Base-by-base conservation (phyloP, 2,329 filamentous ascomycete species). In the Macrophomina tecta region DNA sequence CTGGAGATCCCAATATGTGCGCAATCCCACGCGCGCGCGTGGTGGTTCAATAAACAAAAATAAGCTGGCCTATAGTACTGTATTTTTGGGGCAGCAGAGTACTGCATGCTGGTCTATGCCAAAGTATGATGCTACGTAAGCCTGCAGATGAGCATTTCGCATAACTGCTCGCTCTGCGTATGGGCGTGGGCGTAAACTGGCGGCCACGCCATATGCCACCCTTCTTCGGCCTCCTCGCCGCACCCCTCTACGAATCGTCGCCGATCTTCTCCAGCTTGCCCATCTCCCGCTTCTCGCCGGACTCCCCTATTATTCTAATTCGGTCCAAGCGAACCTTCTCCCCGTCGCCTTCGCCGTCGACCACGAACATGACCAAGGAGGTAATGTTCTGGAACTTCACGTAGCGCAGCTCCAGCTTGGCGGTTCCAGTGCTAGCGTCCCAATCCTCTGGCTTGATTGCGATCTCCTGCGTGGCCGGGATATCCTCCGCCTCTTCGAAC, bases 381-480 rank as follows among this genome's bases (percentile, higher is more conserved):
- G 89, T 91, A 64, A 97, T 91, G 76, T 93, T 96, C 82, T 98
- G 95, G 84, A 98, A 99, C 82, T 97, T 97, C 80, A 99, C 95
- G 75, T 94, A 97, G 14, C 94, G 91, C 73, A 98, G 82, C 79
- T 84, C 82, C 34, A 84, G 71, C 73, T 82, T 84, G 18, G 83
- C 83, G 0, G 83, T 85, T 18, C 79, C 80, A 2, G 82, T 84
- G 72, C 80, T 77, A 68, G 76, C 72, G 68, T 85, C 82, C 94
- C 95, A 99, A 75, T 97, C 92, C 63, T 86, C 84, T 53, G 89
- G 83, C 69, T 85, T 84, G 51, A 99, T 84, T 73, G 90, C 90
- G 68, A 97, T 88, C 63, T 85, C 86, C 80, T 99, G 95, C 16
- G 92, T 94, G 0, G 92, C 86, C 58, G 90, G 85, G 64, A 91